Evolutionary conservation across 2,329 filamentous ascomycete genomes (phyloP).

Genomic region (Penicillium sp.): DNA sequence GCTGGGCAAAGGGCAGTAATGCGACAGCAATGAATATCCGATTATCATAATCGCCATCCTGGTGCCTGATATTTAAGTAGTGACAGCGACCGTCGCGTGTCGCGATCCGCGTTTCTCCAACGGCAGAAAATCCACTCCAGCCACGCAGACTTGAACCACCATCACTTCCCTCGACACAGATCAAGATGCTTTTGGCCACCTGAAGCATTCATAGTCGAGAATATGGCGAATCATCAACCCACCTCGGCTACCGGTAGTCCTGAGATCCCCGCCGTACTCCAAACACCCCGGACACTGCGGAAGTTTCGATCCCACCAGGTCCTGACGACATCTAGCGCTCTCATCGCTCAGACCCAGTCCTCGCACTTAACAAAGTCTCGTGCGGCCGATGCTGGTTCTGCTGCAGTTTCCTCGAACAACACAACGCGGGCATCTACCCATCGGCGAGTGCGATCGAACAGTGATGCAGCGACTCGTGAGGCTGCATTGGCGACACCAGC

Average conservation of each 20-base stretch:
- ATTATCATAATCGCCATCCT: too few relatives aligned
- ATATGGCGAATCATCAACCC: conserved; percentile 22
- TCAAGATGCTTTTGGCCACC: conserved; percentile 7
- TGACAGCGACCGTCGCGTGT: not conserved
- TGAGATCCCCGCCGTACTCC: conserved; percentile 50
- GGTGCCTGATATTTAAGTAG: too few relatives aligned
- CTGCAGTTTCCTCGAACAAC: conserved; percentile 25
- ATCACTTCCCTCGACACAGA: too few relatives aligned
- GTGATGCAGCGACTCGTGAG: conserved; percentile 55
- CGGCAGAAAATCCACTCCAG: conserved; percentile 24
- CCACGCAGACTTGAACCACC: conserved; percentile 11
- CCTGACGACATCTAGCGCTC: conserved; percentile 59
- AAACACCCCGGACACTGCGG: conserved; percentile 61
- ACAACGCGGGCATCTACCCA: conserved; percentile 24
- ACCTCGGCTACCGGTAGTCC: conserved; percentile 26
- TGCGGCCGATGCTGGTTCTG: conserved; percentile 20
- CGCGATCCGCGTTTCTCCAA: conserved; percentile 22
- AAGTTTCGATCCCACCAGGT: conserved; percentile 69
- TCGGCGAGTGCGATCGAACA: conserved; percentile 63
- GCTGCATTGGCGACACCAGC: conserved; percentile 15
- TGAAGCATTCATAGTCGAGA: conserved; percentile 9
- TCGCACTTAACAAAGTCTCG: conserved; percentile 18
- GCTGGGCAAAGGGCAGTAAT: not conserved
- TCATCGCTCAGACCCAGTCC: conserved; percentile 49
- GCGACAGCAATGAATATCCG: not conserved